Evolutionary conservation across 1,284 basidiomycete species (phyloP).

Genomic region (Ustilago loliicola): DNA sequence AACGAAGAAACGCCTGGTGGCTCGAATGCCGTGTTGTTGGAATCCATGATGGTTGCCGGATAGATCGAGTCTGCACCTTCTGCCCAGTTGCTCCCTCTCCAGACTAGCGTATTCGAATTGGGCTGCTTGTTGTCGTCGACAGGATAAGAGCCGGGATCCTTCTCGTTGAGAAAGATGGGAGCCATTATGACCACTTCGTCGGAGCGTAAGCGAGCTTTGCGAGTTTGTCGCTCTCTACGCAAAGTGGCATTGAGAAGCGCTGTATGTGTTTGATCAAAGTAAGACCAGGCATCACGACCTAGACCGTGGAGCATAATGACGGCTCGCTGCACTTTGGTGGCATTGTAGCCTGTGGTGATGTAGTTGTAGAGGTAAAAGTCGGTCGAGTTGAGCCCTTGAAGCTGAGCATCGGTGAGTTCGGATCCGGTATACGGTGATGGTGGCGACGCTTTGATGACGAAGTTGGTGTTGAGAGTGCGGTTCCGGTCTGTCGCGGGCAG

Average conservation of each 20-base stretch:
- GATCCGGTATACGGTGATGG: slow-evolving; percentile 9
- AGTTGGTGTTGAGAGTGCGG: slow-evolving; percentile 45
- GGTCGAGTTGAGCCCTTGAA: slow-evolving; percentile 23
- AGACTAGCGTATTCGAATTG: slow-evolving; percentile 45
- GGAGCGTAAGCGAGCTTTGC: slow-evolving; percentile 19
- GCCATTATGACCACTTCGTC: slow-evolving; percentile 60
- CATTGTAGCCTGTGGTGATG: slow-evolving; percentile 42
- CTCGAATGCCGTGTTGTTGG: slow-evolving; percentile 16
- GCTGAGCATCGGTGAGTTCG: slow-evolving; percentile 19
- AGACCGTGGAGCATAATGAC: slow-evolving; percentile 57
- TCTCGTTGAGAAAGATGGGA: slow-evolving; percentile 53
- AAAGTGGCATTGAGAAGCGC: slow-evolving; percentile 55
- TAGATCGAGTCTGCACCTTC: slow-evolving; percentile 50
- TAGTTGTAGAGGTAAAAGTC: slow-evolving; percentile 52
- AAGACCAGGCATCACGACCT: slow-evolving; percentile 56
- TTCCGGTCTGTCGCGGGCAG: slow-evolving; percentile 45
- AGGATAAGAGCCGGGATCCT: slow-evolving; percentile 48
- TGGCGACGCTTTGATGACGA: slow-evolving; percentile 38
- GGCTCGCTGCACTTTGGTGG: slow-evolving; percentile 40
- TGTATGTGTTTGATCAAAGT: slow-evolving; percentile 47
- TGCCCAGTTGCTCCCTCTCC: slow-evolving; percentile 45
- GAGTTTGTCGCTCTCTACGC: slow-evolving; percentile 24
- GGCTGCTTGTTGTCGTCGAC: slow-evolving; percentile 28
- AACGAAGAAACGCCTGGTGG: slow-evolving; percentile 45
- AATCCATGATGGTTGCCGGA: slow-evolving; percentile 29